Percentiles rank a stretch among this genome's conserved stretches.
phyloP scores from a whole-genome alignment of 1,139 yeast species.

The Protomyces inouyei region DNA sequence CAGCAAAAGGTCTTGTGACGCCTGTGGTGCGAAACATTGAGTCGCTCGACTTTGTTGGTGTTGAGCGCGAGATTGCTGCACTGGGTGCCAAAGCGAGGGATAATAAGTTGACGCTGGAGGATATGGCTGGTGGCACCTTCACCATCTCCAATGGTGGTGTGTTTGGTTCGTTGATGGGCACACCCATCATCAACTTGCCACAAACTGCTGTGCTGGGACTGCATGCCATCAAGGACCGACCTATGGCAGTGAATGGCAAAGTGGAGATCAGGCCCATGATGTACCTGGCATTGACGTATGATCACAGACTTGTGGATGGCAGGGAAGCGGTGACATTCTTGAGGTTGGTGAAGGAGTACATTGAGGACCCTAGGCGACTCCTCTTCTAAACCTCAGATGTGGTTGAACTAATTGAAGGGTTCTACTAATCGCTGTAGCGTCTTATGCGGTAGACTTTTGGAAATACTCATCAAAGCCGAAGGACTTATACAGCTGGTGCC shows the following conservation, averaged over 20 bases:
- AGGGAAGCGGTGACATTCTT: conserved; percentile 98
- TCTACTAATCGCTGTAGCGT: neutral
- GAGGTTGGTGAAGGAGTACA: conserved; percentile 90
- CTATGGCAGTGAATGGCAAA: conserved; percentile 94
- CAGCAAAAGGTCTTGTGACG: conserved; percentile 98
- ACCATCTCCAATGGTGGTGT: conserved; percentile 99
- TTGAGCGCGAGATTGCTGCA: conserved; percentile 76
- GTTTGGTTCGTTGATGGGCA: conserved; percentile 83
- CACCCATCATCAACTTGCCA: conserved; percentile 97
- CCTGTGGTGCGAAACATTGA: conserved; percentile 98
- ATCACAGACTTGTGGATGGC: conserved; percentile 97
- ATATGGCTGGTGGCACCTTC: conserved; percentile 99
- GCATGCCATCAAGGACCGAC: conserved; percentile 97
- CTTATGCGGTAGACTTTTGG: too few species aligned
- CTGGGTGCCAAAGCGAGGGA: conserved; percentile 95
- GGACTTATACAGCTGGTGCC: neutral
- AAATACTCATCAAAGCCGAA: neutral
- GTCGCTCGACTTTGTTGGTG: conserved; percentile 77
- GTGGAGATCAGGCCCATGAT: conserved; percentile 98
- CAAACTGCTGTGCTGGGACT: conserved; percentile 97
- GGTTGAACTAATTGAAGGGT: neutral
- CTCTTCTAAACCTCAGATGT: neutral
- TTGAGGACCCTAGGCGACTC: conserved; percentile 71
- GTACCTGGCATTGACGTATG: conserved; percentile 98
- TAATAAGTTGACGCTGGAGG: conserved; percentile 92